phyloP scores from a whole-genome alignment of 1,284 basidiomycete genomes.

The Ganoderma lucidum region DNA sequence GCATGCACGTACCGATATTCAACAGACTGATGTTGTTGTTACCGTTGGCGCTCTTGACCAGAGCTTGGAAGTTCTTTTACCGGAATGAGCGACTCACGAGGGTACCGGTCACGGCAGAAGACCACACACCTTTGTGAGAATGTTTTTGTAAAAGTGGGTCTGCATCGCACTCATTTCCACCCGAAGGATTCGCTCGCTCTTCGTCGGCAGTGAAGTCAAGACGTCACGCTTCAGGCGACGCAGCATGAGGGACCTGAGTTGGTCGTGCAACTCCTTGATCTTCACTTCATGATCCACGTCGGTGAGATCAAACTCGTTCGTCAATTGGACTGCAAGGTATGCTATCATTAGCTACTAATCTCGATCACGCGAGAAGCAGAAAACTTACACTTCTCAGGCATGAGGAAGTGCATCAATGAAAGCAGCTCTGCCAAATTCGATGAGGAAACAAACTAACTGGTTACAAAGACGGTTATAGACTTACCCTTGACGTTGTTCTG shows the following conservation, averaged over 20 bases:
- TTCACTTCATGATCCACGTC: constrained; percentile 94
- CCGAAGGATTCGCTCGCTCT: constrained; percentile 97
- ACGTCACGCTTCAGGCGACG: constrained; percentile 97
- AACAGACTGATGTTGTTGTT: constrained; percentile 91
- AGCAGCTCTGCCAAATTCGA: constrained; percentile 74
- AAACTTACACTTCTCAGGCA: constrained; percentile 93
- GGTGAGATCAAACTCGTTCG: constrained; percentile 94
- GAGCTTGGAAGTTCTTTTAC: constrained; percentile 87
- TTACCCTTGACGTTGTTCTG: constrained; percentile 99
- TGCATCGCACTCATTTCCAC: constrained; percentile 99
- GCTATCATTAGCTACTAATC: constrained; percentile 19
- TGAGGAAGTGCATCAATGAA: constrained; percentile 98
- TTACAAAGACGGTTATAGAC: constrained; percentile 32
- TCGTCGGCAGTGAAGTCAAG: constrained; percentile 95
- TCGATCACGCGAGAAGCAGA: constrained; percentile 6
- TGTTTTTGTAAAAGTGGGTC: constrained; percentile 99
- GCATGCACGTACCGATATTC: constrained; percentile 78
- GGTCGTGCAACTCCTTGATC: constrained; percentile 94
- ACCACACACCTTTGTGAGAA: constrained; percentile 84
- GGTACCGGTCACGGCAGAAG: constrained; percentile 11
- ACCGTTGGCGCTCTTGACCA: constrained; percentile 87
- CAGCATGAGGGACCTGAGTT: constrained; percentile 95
- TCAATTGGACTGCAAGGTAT: constrained; percentile 53
- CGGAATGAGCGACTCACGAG: constrained; percentile 19
- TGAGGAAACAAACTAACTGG: constrained; percentile 22